These are phyloP conservation scores for Hypoxylon sp. DNA, from an alignment of 2,329 filamentous ascomycete genomes.

Conservation along the genomic window DNA sequence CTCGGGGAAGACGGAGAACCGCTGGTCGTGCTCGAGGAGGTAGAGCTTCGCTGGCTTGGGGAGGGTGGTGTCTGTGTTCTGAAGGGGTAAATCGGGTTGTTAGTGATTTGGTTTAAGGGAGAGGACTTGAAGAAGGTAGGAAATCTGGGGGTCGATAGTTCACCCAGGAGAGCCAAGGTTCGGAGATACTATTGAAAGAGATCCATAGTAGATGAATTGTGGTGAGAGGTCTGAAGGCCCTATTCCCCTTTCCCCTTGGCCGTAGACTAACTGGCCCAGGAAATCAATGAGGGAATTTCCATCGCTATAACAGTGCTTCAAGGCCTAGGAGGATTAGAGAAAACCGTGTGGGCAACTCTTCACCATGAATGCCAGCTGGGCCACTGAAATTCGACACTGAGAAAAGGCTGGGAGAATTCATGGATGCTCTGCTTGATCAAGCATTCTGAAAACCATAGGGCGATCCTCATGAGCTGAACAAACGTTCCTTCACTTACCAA, in stretches of 20 bases:
- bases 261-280: neutral
- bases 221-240: neutral
- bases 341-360: neutral
- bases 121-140: neutral
- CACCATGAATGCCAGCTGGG: neutral
- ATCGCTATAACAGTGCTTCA: neutral
- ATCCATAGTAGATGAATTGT: too few relatives aligned
- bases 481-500: slow-evolving; percentile 61
- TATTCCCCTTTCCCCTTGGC: neutral
- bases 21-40: slow-evolving; percentile 79
- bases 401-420: neutral
- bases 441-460: neutral
- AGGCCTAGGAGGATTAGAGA: neutral
- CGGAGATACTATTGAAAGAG: too few relatives aligned
- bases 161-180: too few relatives aligned
- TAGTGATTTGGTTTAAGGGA: neutral
- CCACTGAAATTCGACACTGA: neutral
- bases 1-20: slow-evolving; percentile 80
- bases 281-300: neutral
- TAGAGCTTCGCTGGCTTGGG: slow-evolving; percentile 69
- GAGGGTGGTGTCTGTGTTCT: slow-evolving; percentile 47
- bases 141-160: too few relatives aligned
- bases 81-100: slow-evolving; percentile 14
- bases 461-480: neutral
- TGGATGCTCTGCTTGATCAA: neutral